Evolutionary conservation across 768 basidiomycete species (phyloP), one percentile per base, ranked within the genome.

Genomic region (Podaxis sp.): DNA sequence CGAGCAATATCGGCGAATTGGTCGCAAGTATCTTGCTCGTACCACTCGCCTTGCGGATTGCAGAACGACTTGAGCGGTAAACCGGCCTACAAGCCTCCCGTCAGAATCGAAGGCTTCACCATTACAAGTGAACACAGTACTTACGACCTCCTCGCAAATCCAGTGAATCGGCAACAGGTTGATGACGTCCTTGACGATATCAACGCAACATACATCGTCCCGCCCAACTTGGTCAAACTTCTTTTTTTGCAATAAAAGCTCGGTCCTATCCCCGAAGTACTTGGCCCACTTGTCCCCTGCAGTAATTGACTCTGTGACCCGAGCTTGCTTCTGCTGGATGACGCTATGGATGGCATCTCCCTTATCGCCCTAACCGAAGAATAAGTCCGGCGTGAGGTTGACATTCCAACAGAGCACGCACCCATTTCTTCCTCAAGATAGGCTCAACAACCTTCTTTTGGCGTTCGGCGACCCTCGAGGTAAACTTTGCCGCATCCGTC

Each of bases 101-200:
- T 13, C 35, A 23, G 23, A 54, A 57, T 27, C 7, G 50, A 47
- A 28, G 11, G 25, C 14, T 53, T 11, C n/a, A 11, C 61, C 4
- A 16, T 21, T 7, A 16, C 6, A 18, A 21, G 47, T 38, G 37
- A 36, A 13, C 14, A 3, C 14, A 56, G 52, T 36, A 73, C 86
- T 64, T 62, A 89, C 89, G 60, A 89, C 72, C 56, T 82, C 68
- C 35, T 81, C 74, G 9, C 80, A 79, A 28, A 86, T 76, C 87
- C 86, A 91, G 61, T 82, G 77, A 4, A 87, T 69, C 0, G 89
- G 83, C 40, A 88, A 61, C 27, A 78, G 67, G 62, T 90, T 87
- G 66, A 88, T 80, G 21, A 91, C 88, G 64, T 91, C 86, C 44
- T 74, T 75, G 5, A 90, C 80, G 38, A 91, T 78, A 67, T 91